Base-by-base conservation (phyloP, 2,329 filamentous ascomycete genomes). In the Aspergillus ruber region DNA sequence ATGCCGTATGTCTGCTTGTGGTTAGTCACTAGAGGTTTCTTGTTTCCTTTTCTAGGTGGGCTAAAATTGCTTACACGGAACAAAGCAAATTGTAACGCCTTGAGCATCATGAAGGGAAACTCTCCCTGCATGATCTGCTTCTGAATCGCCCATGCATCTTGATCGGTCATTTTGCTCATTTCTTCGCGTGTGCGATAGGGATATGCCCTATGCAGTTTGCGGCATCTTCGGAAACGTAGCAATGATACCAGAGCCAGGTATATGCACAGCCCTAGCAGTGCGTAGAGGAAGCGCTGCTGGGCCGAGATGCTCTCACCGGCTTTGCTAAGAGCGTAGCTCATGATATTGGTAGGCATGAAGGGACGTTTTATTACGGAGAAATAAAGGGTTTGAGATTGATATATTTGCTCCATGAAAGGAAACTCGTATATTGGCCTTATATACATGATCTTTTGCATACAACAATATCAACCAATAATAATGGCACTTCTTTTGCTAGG, bases 81-180 rank as follows among this genome's bases (percentile, higher is more conserved):
- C 3, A 84, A 66, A 0, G 80, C 78, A 62, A 83, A 81, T 45
- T 80, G 74, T 6, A 81, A 59, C 1, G 77, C 72, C 43, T 74
- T 78, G 4, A 70, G 56, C 38, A 69, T 71, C 1, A 72, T 70
- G 39, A 69, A 73, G 0, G 80, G 80, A 50, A 83, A 83, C 51
- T 84, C 80, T 5, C 75, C 63, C 39, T 75, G 66, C 8, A 65
- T 61, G 3, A 80, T 56, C 23, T 67, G 66, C 42, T 62, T 66
- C 41, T 75, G 65, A 27, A 82, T 80, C 12, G 67, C 59, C 54
- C 69, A 76, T 0, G 78, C 78, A 50, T 81, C 73, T 6, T 73
- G 61, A 17, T 72, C 70, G 0, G 76, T 80, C 78, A 81, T 81
- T 1, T 61, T 63, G 2, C 66, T 57, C 51, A 76, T 66, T 3